Conservation (phyloP, 768 basidiomycete species). For the Rhodosporidiobolus odoratus region DNA sequence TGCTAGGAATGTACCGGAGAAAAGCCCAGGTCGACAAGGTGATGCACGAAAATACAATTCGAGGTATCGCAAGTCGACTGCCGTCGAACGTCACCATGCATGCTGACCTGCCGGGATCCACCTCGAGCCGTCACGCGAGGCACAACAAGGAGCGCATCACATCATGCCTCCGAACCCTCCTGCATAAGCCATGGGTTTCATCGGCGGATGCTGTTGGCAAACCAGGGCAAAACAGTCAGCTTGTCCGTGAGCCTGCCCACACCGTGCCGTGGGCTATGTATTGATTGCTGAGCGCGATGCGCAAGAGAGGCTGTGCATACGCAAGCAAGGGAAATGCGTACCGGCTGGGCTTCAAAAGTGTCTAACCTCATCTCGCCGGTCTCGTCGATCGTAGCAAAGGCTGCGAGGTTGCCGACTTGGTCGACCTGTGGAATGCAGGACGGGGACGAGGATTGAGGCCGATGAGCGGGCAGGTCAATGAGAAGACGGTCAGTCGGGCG, state of each 20-base stretch:
- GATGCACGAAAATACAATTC: too few species aligned
- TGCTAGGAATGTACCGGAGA: too few species aligned
- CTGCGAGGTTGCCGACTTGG: constrained; percentile 84
- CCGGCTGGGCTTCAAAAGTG: constrained; percentile 40
- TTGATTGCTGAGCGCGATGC: background rate
- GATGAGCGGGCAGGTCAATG: background rate
- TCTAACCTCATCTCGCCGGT: constrained; percentile 37
- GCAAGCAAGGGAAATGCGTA: background rate
- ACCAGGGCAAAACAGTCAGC: too few species aligned
- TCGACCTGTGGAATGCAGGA: constrained; percentile 49
- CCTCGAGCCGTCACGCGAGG: too few species aligned
- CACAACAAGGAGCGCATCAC: background rate
- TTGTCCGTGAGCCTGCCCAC: background rate
- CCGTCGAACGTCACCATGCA: too few species aligned
- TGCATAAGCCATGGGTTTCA: constrained; percentile 32
- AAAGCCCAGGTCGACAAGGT: too few species aligned
- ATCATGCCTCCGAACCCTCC: constrained; percentile 20
- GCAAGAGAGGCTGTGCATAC: background rate
- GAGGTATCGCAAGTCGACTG: too few species aligned
- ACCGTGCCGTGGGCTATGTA: too few species aligned
- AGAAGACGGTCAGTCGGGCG: too few species aligned
- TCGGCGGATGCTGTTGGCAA: constrained; percentile 8
- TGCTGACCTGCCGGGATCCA: too few species aligned
- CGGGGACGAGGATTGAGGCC: background rate
- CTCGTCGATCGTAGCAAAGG: constrained; percentile 57